These are phyloP conservation scores for Liriodendron chinense DNA, from an alignment of 164 flowering plant genomes.

Conservation along the genomic window DNA sequence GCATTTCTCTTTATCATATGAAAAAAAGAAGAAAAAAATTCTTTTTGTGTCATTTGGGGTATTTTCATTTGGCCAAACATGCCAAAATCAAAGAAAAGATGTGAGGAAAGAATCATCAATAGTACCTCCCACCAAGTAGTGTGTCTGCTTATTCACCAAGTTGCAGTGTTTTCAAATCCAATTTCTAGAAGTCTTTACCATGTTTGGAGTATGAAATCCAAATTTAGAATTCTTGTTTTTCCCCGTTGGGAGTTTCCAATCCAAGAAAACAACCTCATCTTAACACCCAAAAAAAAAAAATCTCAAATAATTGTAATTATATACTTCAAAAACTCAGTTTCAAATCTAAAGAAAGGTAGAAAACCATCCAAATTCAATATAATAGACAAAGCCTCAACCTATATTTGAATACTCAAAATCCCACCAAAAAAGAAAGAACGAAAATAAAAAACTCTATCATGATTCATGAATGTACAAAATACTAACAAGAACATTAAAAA, in stretches of 20 bases:
- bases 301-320: background rate
- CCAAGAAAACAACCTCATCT: background rate
- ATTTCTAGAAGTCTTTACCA: too few species aligned
- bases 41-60: too few species aligned
- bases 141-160: too few species aligned
- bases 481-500: background rate
- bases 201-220: background rate
- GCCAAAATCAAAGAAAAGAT: too few species aligned
- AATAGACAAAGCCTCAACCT: background rate
- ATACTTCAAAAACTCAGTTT: background rate
- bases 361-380: background rate
- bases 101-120: too few species aligned
- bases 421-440: background rate
- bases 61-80: too few species aligned
- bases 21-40: too few species aligned
- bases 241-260: background rate
- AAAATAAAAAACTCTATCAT: conserved; percentile 1
- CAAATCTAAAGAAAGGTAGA: background rate
- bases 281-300: background rate
- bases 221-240: too few species aligned
- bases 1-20: too few species aligned
- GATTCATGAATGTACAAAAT: conserved; percentile 4
- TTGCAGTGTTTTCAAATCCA: too few species aligned
- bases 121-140: too few species aligned
- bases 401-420: background rate